Base-by-base conservation (phyloP, 2,329 filamentous ascomycete genomes). In the Metarhizium robertsii region DNA sequence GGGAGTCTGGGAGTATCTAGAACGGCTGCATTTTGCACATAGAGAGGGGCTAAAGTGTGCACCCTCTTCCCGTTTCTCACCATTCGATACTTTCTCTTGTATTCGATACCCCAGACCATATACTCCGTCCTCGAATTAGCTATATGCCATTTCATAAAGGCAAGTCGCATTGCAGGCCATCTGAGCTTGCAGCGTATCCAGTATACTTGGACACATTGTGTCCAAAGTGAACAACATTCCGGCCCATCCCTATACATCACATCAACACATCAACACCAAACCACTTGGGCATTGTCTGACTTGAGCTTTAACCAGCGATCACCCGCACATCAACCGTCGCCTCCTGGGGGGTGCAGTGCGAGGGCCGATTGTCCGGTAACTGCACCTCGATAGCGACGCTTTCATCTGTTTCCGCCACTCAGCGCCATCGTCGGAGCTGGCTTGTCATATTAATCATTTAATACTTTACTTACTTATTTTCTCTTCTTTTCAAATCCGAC, bases 401-500 rank as follows among this genome's bases (percentile, higher is more conserved):
- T 40, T 7, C 30, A n/a, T 51, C 40, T 51, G 47, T 34, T 49
- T 20, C 8, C 18, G 32, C 42, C 16, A 42, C 11, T 45, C 30
- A 40, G 52, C 50, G 34, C 13, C 53, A 52, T 49, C 43, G 48
- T 34, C 49, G 57, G 55, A 57, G 58, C 32, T 53, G 51, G 50
- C 57, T 51, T 57, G 64, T 55, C 47, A 55, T 55, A 60, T 61
- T 61, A 73, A 63, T 50, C 32, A 43, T 43, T 34, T 32, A 43
- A 34, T 34, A 11, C 32, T 36, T 40, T 53, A 25, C 25, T 30
- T n/a, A 8, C 40, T 38, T 4, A 47, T 56, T 20, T 53, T 48
- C 54, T 18, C 52, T 25, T 29, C 20, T 14, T 8, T 42, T 38
- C 8, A 48, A 55, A 11, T 11, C 25, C 46, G 49, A 58, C 54